Conservation (phyloP, 768 basidiomycete genomes). For the Nidula microcarpa region DNA sequence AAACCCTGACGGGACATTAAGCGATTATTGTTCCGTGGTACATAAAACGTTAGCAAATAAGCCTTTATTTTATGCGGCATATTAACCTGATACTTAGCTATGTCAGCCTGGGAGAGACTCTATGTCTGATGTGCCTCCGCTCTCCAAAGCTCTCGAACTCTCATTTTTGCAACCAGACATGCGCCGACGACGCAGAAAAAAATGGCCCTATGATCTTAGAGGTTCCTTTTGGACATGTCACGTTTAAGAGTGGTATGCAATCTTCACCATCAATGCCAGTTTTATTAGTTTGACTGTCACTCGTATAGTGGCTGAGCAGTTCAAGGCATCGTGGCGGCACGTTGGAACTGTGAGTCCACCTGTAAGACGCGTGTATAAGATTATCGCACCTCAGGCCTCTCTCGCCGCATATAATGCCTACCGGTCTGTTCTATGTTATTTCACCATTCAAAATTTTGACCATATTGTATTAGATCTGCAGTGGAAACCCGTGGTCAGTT, state of each 20-base stretch:
- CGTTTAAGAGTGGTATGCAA: constrained; percentile 60
- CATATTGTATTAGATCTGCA: constrained; percentile 30
- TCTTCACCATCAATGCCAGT: neutral
- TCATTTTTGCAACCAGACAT: constrained; percentile 59
- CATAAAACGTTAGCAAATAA: constrained; percentile 36
- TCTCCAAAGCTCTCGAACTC: constrained; percentile 51
- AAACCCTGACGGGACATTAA: constrained; percentile 31
- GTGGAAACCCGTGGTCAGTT: constrained; percentile 65
- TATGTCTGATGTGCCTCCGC: constrained; percentile 60
- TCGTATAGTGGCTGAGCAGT: constrained; percentile 55
- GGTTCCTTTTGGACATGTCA: constrained; percentile 54
- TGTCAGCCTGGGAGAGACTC: constrained; percentile 39
- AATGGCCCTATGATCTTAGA: constrained; percentile 57
- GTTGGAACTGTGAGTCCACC: constrained; percentile 48
- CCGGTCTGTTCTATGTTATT: constrained; percentile 32
- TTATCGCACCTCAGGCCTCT: constrained; percentile 44
- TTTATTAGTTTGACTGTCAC: neutral
- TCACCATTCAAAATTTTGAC: neutral
- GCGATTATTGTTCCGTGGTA: constrained; percentile 48
- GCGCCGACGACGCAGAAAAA: constrained; percentile 50
- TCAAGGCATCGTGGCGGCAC: constrained; percentile 69
- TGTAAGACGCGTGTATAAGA: constrained; percentile 63
- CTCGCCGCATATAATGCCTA: constrained; percentile 60
- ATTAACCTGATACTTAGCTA: neutral
- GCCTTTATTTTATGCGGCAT: no score